Evolutionary conservation across 2,329 filamentous ascomycete species (phyloP).

Genomic region (Penicillium sp.): DNA sequence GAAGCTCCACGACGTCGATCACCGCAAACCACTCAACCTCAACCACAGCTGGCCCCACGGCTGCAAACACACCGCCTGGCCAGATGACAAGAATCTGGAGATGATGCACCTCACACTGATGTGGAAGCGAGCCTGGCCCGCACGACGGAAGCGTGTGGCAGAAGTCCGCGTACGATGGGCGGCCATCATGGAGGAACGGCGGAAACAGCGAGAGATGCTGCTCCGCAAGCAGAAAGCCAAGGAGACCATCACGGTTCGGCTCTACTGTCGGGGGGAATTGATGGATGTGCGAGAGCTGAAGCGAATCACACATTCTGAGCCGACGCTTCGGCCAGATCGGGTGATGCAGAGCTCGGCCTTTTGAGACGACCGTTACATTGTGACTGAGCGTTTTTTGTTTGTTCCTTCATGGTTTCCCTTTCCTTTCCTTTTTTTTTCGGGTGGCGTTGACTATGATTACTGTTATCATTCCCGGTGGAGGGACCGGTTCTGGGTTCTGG

Average conservation of each 20-base stretch:
- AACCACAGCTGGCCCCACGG: background rate
- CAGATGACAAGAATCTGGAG: constrained; percentile 8
- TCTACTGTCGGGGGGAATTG: constrained; percentile 15
- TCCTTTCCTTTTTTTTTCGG: background rate
- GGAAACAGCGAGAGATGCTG: constrained; percentile 8
- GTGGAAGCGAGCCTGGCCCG: constrained; percentile 10
- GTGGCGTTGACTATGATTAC: background rate
- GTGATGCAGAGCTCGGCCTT: constrained; percentile 6
- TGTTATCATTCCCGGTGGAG: no score
- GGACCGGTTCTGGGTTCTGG: no score
- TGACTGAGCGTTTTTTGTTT: background rate
- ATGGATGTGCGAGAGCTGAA: constrained; percentile 11
- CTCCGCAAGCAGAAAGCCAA: constrained; percentile 2
- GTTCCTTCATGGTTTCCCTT: background rate
- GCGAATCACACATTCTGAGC: constrained; percentile 2
- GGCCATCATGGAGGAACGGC: constrained; percentile 14
- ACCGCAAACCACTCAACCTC: background rate
- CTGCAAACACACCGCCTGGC: constrained; percentile 7
- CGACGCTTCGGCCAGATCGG: constrained; percentile 2
- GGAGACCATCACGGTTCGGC: constrained; percentile 8
- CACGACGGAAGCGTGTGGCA: constrained; percentile 5
- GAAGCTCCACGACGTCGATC: constrained; percentile 8
- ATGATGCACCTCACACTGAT: constrained; percentile 11
- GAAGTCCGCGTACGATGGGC: constrained; percentile 13
- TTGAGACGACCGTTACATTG: background rate